phyloP scores from a whole-genome alignment of 441 rosid genomes.

The Flueggea neowawraea region DNA sequence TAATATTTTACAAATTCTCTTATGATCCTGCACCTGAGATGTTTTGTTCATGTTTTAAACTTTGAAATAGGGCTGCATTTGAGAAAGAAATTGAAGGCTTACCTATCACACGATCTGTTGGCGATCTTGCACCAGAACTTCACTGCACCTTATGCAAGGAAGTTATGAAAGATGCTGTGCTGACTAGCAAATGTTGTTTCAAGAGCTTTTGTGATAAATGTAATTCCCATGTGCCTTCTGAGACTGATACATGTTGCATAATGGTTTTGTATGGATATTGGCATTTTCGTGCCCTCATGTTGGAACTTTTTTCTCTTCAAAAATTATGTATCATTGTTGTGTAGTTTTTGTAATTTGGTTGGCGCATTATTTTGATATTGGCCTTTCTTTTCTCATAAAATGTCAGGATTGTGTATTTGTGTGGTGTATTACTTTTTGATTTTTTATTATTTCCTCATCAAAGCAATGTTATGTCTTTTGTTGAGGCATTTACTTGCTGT shows the following conservation, averaged over 20 bases:
- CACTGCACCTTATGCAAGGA: slow-evolving; percentile 96
- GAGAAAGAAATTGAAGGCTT: slow-evolving; percentile 95
- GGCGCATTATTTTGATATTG: too few species aligned
- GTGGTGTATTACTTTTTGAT: too few species aligned
- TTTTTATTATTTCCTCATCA: too few species aligned
- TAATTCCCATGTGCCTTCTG: slow-evolving; percentile 24
- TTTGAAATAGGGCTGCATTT: slow-evolving; percentile 80
- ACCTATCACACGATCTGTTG: slow-evolving; percentile 84
- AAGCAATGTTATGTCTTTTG: too few species aligned
- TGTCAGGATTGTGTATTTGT: too few species aligned
- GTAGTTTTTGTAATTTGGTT: too few species aligned
- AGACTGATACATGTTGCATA: neutral
- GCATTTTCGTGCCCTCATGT: too few species aligned
- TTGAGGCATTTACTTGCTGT: slow-evolving; percentile 1
- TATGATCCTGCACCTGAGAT: slow-evolving; percentile 7
- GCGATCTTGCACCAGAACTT: slow-evolving; percentile 97
- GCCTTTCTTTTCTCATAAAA: too few species aligned
- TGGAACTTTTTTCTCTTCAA: too few species aligned
- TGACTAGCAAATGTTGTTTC: slow-evolving; percentile 97
- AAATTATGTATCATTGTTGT: too few species aligned
- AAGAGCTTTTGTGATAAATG: slow-evolving; percentile 89
- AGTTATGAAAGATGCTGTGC: slow-evolving; percentile 98
- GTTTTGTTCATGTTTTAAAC: slow-evolving; percentile 5
- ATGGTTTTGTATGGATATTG: too few species aligned
- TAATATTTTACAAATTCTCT: slow-evolving; percentile 1